These are phyloP conservation scores for Daldinia concentrica DNA, from an alignment of 495 filamentous ascomycete species.

Conservation along the genomic window DNA sequence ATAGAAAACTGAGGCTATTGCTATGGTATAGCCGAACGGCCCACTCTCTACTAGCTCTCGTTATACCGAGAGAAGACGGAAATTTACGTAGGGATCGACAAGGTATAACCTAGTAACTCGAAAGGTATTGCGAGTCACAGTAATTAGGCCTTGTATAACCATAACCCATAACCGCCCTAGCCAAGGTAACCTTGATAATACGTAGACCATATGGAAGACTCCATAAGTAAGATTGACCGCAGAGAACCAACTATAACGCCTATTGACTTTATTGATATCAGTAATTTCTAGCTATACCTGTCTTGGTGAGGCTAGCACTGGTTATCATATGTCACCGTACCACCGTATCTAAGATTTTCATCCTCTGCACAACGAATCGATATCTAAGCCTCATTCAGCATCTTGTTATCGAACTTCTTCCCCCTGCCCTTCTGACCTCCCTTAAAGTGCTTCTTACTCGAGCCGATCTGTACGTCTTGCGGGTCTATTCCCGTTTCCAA, in stretches of 20 bases:
- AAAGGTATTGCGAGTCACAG: neutral
- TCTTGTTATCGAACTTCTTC: slow-evolving; percentile 53
- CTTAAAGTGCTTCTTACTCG: slow-evolving; percentile 97
- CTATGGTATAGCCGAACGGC: neutral
- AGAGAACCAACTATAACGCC: neutral
- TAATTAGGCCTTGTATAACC: neutral
- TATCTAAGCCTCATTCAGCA: slow-evolving; percentile 23
- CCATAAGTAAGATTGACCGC: neutral
- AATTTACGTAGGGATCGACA: neutral
- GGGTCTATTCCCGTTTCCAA: slow-evolving; percentile 86
- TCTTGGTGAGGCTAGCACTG: neutral
- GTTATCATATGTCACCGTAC: neutral
- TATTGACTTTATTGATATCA: neutral
- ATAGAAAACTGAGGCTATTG: neutral
- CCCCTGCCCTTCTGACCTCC: slow-evolving; percentile 70
- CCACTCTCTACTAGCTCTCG: neutral
- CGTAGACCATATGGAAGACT: neutral
- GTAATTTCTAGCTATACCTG: neutral
- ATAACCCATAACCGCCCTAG: slow-evolving; percentile 2
- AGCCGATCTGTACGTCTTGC: slow-evolving; percentile 73
- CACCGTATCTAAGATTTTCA: neutral
- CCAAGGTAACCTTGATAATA: neutral
- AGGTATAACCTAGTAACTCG: slow-evolving; percentile 1
- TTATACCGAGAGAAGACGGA: neutral
- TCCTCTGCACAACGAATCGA: neutral